phyloP scores from a whole-genome alignment of 305 asterid species.

The Fraxinus sp. region DNA sequence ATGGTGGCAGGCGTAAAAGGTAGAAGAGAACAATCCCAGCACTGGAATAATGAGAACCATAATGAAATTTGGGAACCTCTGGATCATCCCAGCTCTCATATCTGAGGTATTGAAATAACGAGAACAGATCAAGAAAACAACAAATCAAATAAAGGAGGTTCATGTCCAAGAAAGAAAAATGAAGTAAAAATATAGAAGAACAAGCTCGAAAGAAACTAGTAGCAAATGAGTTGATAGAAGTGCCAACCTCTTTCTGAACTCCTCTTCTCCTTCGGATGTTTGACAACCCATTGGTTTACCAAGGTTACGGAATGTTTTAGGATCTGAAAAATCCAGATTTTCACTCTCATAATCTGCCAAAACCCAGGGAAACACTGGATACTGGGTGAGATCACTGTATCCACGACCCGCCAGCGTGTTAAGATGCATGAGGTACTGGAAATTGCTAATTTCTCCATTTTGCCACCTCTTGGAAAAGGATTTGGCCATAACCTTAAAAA shows the following conservation, averaged over 20 bases:
- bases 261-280: slow-evolving; percentile 93
- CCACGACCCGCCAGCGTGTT: slow-evolving; percentile 99
- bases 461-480: slow-evolving; percentile 99
- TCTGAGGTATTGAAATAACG: slow-evolving; percentile 38
- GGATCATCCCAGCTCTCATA: slow-evolving; percentile 99
- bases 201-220: slow-evolving; percentile 10
- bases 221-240: slow-evolving; percentile 15
- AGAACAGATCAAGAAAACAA: slow-evolving; percentile 8
- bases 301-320: slow-evolving; percentile 87
- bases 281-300: slow-evolving; percentile 99
- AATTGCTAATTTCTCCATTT: slow-evolving; percentile 99
- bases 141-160: slow-evolving; percentile 15
- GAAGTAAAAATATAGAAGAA: neutral
- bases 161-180: slow-evolving; percentile 4
- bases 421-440: slow-evolving; percentile 98
- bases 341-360: slow-evolving; percentile 97
- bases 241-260: slow-evolving; percentile 85
- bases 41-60: slow-evolving; percentile 98
- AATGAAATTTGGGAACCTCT: slow-evolving; percentile 97
- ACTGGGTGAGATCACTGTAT: slow-evolving; percentile 98
- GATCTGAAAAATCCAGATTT: slow-evolving; percentile 72
- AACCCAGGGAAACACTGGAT: slow-evolving; percentile 99
- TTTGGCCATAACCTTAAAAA: slow-evolving; percentile 90
- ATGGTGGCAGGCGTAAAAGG: slow-evolving; percentile 94
- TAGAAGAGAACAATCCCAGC: slow-evolving; percentile 99